Conservation (phyloP, 1,284 basidiomycete genomes). For the Jaminaea rosea region DNA sequence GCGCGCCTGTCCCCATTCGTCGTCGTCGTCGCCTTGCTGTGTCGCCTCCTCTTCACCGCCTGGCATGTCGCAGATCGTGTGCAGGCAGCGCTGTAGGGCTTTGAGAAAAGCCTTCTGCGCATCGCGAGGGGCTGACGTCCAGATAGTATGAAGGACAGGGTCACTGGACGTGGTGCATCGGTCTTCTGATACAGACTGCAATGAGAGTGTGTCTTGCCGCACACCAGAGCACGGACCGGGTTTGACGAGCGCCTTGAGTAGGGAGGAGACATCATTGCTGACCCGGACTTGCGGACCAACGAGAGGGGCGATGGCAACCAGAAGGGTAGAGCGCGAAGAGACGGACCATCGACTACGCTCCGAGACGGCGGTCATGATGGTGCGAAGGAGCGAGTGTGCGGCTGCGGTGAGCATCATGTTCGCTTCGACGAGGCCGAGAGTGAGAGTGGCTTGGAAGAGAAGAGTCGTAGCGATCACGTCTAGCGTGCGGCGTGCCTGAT, state of each 20-base stretch:
- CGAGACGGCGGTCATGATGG: conserved; percentile 1
- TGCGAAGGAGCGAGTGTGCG: neutral
- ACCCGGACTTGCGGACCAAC: neutral
- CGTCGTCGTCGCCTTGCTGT: neutral
- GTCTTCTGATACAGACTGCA: no score
- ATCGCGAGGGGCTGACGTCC: neutral
- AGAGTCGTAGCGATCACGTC: conserved; percentile 62
- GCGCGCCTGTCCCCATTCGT: neutral
- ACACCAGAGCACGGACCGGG: neutral
- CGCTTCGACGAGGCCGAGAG: conserved; percentile 59
- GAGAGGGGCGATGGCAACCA: neutral
- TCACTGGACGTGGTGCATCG: no score
- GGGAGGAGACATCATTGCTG: neutral
- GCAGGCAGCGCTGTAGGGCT: neutral
- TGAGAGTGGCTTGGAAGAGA: conserved; percentile 61
- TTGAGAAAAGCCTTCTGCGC: neutral
- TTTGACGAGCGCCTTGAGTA: neutral
- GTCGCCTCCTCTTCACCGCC: neutral
- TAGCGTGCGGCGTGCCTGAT: conserved; percentile 59
- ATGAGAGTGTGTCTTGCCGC: neutral
- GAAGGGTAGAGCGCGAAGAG: neutral
- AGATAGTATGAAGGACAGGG: neutral
- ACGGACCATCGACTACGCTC: conserved; percentile 2
- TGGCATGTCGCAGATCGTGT: neutral
- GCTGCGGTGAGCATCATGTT: conserved; percentile 50